These are phyloP conservation scores for Thinopyrum obtusiflorum DNA, from an alignment of 202 grass and related monocot species.

Conservation along the genomic window DNA sequence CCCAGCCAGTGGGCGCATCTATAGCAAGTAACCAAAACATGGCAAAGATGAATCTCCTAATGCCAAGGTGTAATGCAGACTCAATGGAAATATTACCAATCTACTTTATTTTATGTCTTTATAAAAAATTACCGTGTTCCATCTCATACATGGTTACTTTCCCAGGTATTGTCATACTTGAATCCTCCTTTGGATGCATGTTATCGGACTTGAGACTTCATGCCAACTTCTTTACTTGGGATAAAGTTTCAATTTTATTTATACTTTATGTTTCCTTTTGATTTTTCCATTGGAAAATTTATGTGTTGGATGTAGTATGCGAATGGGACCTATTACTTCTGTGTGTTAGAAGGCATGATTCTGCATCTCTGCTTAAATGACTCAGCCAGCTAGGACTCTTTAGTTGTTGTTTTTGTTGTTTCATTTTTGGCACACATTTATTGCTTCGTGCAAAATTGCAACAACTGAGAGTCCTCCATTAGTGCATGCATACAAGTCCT, in stretches of 20 bases:
- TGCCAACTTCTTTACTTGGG: conserved; percentile 76
- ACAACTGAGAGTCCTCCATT: too few species aligned
- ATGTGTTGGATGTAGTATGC: conserved; percentile 51
- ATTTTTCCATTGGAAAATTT: conserved; percentile 35
- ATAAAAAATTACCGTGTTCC: background rate
- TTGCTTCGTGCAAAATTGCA: conserved; percentile 33
- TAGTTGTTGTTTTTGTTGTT: conserved; percentile 76
- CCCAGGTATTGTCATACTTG: too few species aligned
- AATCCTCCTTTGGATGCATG: too few species aligned
- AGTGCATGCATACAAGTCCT: conserved; percentile 18
- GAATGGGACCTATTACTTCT: conserved; percentile 74
- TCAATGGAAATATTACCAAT: background rate
- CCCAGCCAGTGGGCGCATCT: conserved; percentile 55
- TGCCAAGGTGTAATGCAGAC: conserved; percentile 60
- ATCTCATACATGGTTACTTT: conserved; percentile 17
- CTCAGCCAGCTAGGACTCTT: conserved; percentile 58
- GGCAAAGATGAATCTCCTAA: conserved; percentile 48
- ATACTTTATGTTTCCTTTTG: conserved; percentile 42
- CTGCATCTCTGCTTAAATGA: too few species aligned
- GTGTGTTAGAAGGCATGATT: too few species aligned
- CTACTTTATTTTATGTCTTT: background rate
- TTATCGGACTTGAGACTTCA: conserved; percentile 39
- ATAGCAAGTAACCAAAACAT: conserved; percentile 62
- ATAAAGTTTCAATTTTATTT: conserved; percentile 88
- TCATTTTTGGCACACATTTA: conserved; percentile 39